phyloP scores from a whole-genome alignment of 208 protist species.

The Herpetomonas tarakana region DNA sequence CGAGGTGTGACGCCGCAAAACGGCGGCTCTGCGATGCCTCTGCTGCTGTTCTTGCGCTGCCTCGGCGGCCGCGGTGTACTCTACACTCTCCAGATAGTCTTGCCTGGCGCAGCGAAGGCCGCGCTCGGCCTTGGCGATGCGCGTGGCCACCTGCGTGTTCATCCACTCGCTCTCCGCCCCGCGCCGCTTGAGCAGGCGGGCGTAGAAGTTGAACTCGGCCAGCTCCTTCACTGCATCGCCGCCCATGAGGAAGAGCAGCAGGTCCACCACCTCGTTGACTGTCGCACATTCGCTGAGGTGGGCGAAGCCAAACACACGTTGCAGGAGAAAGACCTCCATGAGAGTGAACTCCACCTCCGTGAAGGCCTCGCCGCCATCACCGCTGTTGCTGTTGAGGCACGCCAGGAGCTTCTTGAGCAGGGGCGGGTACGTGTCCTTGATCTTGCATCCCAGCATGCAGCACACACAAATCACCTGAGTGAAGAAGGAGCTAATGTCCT shows the following conservation, averaged over 20 bases:
- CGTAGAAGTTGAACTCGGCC: constrained; percentile 18
- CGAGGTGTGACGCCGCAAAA: too few relatives aligned
- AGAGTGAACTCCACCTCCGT: constrained; percentile 47
- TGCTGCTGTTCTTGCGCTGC: background rate
- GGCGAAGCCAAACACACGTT: constrained; percentile 13
- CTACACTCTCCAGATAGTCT: background rate
- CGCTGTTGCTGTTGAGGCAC: constrained; percentile 37
- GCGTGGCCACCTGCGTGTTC: background rate
- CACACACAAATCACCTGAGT: constrained; percentile 73
- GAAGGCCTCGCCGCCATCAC: constrained; percentile 45
- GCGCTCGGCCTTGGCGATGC: background rate
- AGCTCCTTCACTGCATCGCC: constrained; percentile 25
- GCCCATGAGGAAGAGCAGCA: constrained; percentile 42
- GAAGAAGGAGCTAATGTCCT: constrained; percentile 49
- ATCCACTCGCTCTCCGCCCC: constrained; percentile 1
- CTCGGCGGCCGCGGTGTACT: background rate
- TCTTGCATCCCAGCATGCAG: constrained; percentile 76
- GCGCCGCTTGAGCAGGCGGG: constrained; percentile 11
- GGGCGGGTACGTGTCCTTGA: constrained; percentile 65
- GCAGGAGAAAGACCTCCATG: constrained; percentile 24
- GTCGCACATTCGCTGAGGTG: constrained; percentile 9
- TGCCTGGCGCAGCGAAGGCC: background rate
- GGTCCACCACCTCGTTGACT: constrained; percentile 42
- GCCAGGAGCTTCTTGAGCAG: constrained; percentile 49
- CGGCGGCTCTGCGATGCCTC: too few relatives aligned